Percentiles rank a stretch among this genome's conserved stretches.
phyloP scores from a whole-genome alignment of 129 eudicot species.

The sunflower (Helianthus annuus) region HanXRQr2.0-SUNRISE NC_035437.2:134402886-134403385 shows the following conservation, averaged over 20 bases:
- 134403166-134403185: not conserved
- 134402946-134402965: conserved; percentile 65
- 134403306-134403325: too few relatives aligned
- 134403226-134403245: too few relatives aligned
- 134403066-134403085: conserved; percentile 64
- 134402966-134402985: conserved; percentile 64
- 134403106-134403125: not conserved
- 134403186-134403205: too few relatives aligned
- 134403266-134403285: too few relatives aligned
- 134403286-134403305: too few relatives aligned
- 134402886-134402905: conserved; percentile 4
- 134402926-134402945: conserved; percentile 1
- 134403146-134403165: not conserved
- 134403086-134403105: conserved; percentile 11
- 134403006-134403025: conserved; percentile 61
- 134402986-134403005: conserved; percentile 82
- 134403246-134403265: too few relatives aligned
- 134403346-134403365: too few relatives aligned
- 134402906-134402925: not conserved
- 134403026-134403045: conserved; percentile 63
- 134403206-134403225: too few relatives aligned
- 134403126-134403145: conserved; percentile 11
- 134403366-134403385: too few relatives aligned
- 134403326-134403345: too few relatives aligned
- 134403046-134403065: conserved; percentile 76